A percentile compares a stretch with the other conserved stretches of the same genome.
phyloP scores from a whole-genome alignment of 2,329 filamentous ascomycete genomes.

The Diplocarpon mali region DNA sequence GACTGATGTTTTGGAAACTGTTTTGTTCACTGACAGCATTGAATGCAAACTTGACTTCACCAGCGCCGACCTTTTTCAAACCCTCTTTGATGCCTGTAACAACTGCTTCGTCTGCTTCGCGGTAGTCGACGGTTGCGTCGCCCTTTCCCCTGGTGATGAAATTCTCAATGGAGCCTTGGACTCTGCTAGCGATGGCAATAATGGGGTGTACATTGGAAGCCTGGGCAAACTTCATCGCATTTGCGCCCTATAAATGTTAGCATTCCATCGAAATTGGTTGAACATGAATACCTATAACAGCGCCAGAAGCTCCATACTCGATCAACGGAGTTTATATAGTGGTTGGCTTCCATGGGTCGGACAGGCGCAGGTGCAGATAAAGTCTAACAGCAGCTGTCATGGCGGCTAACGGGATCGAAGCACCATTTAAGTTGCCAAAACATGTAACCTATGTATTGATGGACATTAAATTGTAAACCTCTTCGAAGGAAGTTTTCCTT shows the following conservation, averaged over 20 bases:
- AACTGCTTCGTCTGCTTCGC: slow-evolving; percentile 36
- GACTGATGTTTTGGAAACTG: slow-evolving; percentile 20
- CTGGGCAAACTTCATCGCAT: slow-evolving; percentile 40
- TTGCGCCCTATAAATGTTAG: slow-evolving; percentile 33
- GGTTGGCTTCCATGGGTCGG: slow-evolving; percentile 28
- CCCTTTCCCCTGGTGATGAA: slow-evolving; percentile 39
- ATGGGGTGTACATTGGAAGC: slow-evolving; percentile 44
- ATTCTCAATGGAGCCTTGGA: slow-evolving; percentile 34
- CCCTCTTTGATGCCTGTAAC: slow-evolving; percentile 23
- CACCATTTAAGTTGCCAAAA: slow-evolving; percentile 28
- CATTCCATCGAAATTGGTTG: neutral
- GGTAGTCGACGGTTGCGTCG: slow-evolving; percentile 45
- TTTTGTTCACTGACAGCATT: slow-evolving; percentile 23
- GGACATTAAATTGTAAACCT: slow-evolving; percentile 11
- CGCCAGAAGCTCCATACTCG: slow-evolving; percentile 22
- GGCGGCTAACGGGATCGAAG: slow-evolving; percentile 34
- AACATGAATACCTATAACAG: slow-evolving; percentile 16
- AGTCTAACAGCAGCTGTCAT: slow-evolving; percentile 34
- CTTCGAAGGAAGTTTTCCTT: slow-evolving; percentile 24
- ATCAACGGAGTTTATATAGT: slow-evolving; percentile 17
- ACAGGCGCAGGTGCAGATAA: slow-evolving; percentile 30
- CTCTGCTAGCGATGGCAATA: slow-evolving; percentile 43
- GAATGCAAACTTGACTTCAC: slow-evolving; percentile 22
- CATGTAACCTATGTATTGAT: slow-evolving; percentile 30
- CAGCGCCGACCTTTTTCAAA: slow-evolving; percentile 16